Percentiles rank a stretch among this genome's conserved stretches.
Conservation (phyloP, 2,329 filamentous ascomycete species). For the Calonectria naviculata region DNA sequence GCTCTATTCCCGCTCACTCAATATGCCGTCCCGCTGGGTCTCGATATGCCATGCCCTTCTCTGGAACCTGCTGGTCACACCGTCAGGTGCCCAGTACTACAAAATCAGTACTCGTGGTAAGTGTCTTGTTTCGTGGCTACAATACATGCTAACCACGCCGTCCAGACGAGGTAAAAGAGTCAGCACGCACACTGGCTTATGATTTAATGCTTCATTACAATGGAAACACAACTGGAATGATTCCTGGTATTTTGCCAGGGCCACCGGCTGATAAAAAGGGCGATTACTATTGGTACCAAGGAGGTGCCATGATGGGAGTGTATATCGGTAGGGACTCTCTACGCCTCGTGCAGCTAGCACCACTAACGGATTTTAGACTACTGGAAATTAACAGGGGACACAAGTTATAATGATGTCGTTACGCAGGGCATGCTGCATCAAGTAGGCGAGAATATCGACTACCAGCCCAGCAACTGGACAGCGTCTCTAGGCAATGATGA, state of each 20-base stretch:
- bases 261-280: slow-evolving; percentile 59
- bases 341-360: not conserved
- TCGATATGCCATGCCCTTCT: too few relatives aligned
- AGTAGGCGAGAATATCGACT: slow-evolving; percentile 65
- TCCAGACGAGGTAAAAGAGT: slow-evolving; percentile 57
- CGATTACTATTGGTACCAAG: slow-evolving; percentile 82
- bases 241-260: slow-evolving; percentile 68
- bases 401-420: slow-evolving; percentile 69
- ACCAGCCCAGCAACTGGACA: slow-evolving; percentile 70
- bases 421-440: slow-evolving; percentile 69
- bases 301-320: slow-evolving; percentile 75
- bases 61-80: slow-evolving; percentile 17
- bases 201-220: slow-evolving; percentile 64
- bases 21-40: too few relatives aligned
- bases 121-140: not conserved
- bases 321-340: slow-evolving; percentile 57
- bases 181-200: slow-evolving; percentile 58
- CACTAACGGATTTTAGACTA: slow-evolving; percentile 57
- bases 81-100: slow-evolving; percentile 41
- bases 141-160: not conserved
- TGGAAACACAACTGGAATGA: slow-evolving; percentile 61
- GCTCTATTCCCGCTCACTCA: too few relatives aligned
- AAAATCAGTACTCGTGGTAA: slow-evolving; percentile 46
- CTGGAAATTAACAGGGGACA: slow-evolving; percentile 74
- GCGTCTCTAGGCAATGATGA: slow-evolving; percentile 75